Conservation (phyloP, 257 asterid genomes). For the Solanum rostratum region DNA sequence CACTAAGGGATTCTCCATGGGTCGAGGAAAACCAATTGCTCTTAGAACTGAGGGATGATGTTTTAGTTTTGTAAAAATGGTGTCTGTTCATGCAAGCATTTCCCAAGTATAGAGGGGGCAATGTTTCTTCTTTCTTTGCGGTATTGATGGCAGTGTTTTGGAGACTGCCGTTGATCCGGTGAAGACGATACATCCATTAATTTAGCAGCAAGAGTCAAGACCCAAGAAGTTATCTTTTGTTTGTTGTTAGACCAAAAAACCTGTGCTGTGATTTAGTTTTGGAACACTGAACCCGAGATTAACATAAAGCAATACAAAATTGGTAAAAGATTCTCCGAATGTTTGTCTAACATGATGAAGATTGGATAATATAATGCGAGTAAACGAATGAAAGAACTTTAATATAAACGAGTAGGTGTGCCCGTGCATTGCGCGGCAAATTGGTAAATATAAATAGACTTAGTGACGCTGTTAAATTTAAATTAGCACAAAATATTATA, state of each 20-base stretch:
- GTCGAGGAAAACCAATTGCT: constrained; percentile 74
- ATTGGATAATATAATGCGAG: background rate
- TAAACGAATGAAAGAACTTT: background rate
- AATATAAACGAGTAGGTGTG: no score
- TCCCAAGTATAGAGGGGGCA: background rate
- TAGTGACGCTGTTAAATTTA: no score
- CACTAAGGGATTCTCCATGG: constrained; percentile 84
- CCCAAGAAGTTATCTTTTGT: background rate
- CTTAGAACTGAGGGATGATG: constrained; percentile 20
- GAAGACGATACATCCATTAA: background rate
- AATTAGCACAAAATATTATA: no score
- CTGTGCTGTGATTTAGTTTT: background rate
- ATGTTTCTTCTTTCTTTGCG: constrained; percentile 1
- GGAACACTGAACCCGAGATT: background rate
- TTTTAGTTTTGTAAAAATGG: background rate
- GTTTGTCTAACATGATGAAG: background rate
- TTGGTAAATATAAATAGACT: no score
- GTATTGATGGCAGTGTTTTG: background rate
- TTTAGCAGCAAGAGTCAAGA: background rate
- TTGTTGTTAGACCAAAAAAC: background rate
- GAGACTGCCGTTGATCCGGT: background rate
- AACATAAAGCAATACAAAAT: background rate
- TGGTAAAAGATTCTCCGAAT: background rate
- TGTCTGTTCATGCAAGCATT: constrained; percentile 5
- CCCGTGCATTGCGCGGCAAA: no score